Base-by-base conservation (phyloP, 352 stramenopile genomes). In the Aphanomyces stellatus region DNA sequence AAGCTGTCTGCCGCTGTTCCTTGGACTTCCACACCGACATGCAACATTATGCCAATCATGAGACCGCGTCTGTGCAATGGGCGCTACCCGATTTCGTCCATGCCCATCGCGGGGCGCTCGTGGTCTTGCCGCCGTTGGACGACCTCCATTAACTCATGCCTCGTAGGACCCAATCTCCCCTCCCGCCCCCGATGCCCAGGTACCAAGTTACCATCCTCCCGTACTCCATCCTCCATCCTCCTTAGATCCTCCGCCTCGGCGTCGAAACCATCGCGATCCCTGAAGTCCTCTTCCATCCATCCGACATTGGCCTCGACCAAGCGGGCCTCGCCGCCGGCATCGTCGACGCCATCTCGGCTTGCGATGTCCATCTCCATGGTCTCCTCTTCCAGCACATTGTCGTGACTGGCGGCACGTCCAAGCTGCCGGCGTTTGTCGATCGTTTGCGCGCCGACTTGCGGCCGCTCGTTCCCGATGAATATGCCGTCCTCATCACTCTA, bases 271-370 rank as follows among this genome's bases (percentile, higher is more conserved):
- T 97, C 62, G 74, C 84, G 0, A 88, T 96, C 25, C 91, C 91
- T 0, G 93, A 98, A 69, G 78, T 97, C 11, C 71, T 98, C 27
- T 98, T 98, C 70, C 81, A 90, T 67, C 93, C 93, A 28, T 95
- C 87, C 0, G 91, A 98, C 71, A 94, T 96, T 70, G 90, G 87
- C 11, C 74, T 98, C 46, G 62, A 82, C 37, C 91, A 97, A 65
- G 82, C 84, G 25, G 90, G 91, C 24, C 69, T 98, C 35, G 79
- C 85, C 2, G 82, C 95, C 33, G 78, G 80, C 6, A 91, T 98
- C 73, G 76, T 92, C 25, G 83, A 97, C 59, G 77, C 86, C 24
- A 85, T 98, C 15, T 37, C 81, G 31, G 76, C 78, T 34, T 97
- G 90, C 71, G 83, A 88, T 25, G 57, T 74, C 51, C 78, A 85